These are phyloP conservation scores for Colletotrichum sp. DNA, from an alignment of 2,329 filamentous ascomycete species.

Conservation along the genomic window DNA sequence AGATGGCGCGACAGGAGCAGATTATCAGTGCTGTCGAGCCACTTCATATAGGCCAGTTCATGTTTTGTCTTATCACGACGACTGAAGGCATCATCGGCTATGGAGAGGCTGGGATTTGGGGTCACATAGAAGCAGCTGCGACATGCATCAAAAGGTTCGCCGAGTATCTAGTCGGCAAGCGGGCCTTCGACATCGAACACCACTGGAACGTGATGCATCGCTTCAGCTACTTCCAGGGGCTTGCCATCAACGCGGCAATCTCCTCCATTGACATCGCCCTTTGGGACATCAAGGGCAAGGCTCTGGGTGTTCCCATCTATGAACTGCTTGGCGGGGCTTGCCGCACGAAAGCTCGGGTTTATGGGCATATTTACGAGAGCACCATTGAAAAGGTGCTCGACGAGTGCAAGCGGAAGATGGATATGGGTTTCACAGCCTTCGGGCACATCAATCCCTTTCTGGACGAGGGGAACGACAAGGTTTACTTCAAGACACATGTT, in stretches of 20 bases:
- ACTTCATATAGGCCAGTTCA: neutral
- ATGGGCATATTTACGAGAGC: neutral
- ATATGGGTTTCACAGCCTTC: neutral
- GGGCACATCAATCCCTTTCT: neutral
- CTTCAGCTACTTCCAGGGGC: slow-evolving; percentile 20
- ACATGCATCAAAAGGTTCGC: neutral
- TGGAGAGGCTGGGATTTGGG: neutral
- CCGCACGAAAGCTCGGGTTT: neutral
- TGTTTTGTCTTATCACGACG: neutral
- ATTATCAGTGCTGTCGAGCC: neutral
- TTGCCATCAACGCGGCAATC: slow-evolving; percentile 19
- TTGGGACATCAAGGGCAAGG: neutral
- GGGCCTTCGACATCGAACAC: slow-evolving; percentile 8
- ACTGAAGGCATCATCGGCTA: neutral
- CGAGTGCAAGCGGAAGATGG: neutral
- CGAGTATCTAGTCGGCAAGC: neutral
- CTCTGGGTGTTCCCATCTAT: neutral
- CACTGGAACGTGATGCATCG: slow-evolving; percentile 24
- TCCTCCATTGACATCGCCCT: slow-evolving; percentile 20
- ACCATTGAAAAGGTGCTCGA: neutral
- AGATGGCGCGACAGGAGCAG: neutral
- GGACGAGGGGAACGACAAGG: neutral
- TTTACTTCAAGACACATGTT: neutral
- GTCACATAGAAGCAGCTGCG: neutral
- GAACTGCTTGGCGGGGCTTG: neutral